These are phyloP conservation scores for Aspergillaceae sp. DNA, from an alignment of 2,329 filamentous ascomycete genomes.

Conservation along the genomic window DNA sequence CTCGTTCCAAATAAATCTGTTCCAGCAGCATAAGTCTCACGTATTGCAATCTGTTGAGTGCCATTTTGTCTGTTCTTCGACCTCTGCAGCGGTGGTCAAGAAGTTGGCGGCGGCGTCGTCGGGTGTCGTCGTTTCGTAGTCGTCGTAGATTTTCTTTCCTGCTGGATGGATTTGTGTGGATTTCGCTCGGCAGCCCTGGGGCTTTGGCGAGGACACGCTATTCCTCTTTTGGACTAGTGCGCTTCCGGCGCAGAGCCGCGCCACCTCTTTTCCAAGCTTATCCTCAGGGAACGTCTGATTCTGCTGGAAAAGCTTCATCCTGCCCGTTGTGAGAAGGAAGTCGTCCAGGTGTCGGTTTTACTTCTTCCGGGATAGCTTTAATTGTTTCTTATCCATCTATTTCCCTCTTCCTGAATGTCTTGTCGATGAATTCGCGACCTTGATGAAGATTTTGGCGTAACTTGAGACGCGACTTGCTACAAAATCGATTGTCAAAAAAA, in stretches of 20 bases:
- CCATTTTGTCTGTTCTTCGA: conserved; percentile 43
- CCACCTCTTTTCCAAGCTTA: conserved; percentile 30
- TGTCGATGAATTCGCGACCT: conserved; percentile 3
- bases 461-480: neutral
- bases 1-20: too few species aligned
- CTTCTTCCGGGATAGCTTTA: conserved; percentile 11
- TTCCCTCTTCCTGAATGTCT: neutral
- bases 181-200: conserved; percentile 33
- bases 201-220: conserved; percentile 30
- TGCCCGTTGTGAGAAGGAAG: conserved; percentile 22
- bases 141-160: conserved; percentile 31
- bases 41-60: conserved; percentile 46
- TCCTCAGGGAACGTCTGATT: conserved; percentile 9
- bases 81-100: conserved; percentile 34
- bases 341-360: conserved; percentile 13
- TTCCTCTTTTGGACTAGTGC: conserved; percentile 15
- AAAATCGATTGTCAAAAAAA: neutral
- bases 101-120: conserved; percentile 29
- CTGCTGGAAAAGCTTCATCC: neutral
- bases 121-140: conserved; percentile 37
- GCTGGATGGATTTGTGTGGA: conserved; percentile 34
- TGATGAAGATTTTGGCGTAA: neutral
- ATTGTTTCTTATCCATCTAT: conserved; percentile 1
- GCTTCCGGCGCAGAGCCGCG: conserved; percentile 15
- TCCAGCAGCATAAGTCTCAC: conserved; percentile 20